Base-by-base conservation (phyloP, 1,284 basidiomycete species). In the Ustilago cynodontis region DNA sequence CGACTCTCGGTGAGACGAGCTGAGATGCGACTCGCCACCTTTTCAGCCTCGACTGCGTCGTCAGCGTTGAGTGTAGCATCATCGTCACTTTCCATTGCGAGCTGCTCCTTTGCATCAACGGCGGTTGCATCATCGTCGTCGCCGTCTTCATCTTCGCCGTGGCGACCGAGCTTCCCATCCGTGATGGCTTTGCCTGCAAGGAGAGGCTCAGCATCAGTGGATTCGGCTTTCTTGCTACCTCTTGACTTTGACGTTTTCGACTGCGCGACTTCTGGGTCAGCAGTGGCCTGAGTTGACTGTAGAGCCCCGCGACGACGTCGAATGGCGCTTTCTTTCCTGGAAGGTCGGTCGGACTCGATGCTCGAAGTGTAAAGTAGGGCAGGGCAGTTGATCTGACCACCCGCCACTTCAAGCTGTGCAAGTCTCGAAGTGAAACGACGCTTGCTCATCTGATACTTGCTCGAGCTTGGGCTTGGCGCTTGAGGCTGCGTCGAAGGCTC, bases 21-120 rank as follows among this genome's bases (percentile, higher is more conserved):
- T 11, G 65, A 72, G 37, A 77, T 77, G 47, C 74, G 70, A 39
- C 74, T 77, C 9, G 66, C 70, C 6, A 77, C 70, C 18, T 70
- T 70, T 43, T 71, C 58, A 8, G 64, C 71, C 11, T 59, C 37
- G 39, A 58, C 51, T 39, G 67, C 59, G 29, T 73, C 75, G 14
- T 50, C 64, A 1, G 60, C 63, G 2, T 49, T 55, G 52, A 64
- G 51, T 3, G 51, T 63, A 6, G 63, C 66, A 39, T 75, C 64
- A 18, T 67, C 65, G 18, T 67, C 60, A 29, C 49, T 61, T 8
- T 76, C 61, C 9, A 31, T 26, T 0, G 20, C 29, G 39, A 22
- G 52, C 16, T 49, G 53, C 10, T 63, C 45, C 29, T 66, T 51
- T 4, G 31, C 22, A 13, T 71, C 64, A 31, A 64, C 49, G 2